Evolutionary conservation across 1,284 basidiomycete genomes (phyloP), one percentile per base, ranked within the genome.

Genomic region (Athelia psychrophila): DNA sequence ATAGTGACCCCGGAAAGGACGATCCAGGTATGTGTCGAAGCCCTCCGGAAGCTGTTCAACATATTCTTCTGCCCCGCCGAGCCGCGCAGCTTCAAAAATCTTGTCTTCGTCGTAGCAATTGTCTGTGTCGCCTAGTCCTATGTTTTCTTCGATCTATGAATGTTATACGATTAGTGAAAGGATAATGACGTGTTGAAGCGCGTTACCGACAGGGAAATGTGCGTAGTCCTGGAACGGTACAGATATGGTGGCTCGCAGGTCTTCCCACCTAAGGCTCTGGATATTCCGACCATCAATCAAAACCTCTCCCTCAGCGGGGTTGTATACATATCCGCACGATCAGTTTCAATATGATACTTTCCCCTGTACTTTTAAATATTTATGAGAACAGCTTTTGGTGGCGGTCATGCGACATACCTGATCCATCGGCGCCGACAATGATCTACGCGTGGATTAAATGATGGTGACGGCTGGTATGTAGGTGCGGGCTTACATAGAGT

Each of bases 221-320:
- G 84, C 86, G 60, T 88, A 90, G 63, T 91, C 88, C 62, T 91
- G 88, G 68, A 89, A 90, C 20, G 91, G 76, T 16, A 86, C 84
- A 3, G 83, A 81, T 33, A 81, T 80, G 2, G 80, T 76, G 23
- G 78, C 77, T 32, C 88, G 73, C 15, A 91, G 67, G 63, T 89
- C 84, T 16, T 68, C 72, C 16, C 90, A 72, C 54, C 75, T 79
- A 15, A 88, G 65, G 0, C 75, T 77, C 47, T 74, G 77, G 56
- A 91, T 86, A 58, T 88, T 80, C 47, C 69, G 67, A 6, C 76
- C 83, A 56, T 89, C 79, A 25, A 91, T 67, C 19, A 89, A 66
- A 50, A 91, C 89, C 47, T 74, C 64, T 23, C 88, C 88, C 49
- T 84, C 82, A 2, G 69, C 71, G 1, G 81, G 75, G 57, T 91